Evolutionary conservation across 768 basidiomycete species (phyloP).

Genomic region (Lactarius hengduanensis): DNA sequence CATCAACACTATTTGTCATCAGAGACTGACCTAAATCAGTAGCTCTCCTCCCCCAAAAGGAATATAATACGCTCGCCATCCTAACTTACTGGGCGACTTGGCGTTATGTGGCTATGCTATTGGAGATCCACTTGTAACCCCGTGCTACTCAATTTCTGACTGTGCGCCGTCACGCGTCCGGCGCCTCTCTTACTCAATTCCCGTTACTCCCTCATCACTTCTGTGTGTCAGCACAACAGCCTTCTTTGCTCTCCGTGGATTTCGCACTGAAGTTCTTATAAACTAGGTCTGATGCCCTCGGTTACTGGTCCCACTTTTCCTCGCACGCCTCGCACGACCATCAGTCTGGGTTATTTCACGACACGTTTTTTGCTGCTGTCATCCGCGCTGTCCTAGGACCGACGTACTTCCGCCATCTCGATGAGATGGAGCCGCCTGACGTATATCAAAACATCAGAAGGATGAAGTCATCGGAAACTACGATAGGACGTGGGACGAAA

Average conservation of each 20-base stretch:
- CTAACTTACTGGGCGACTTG: no score
- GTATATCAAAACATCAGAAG: conserved; percentile 17
- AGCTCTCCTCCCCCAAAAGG: background rate
- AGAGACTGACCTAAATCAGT: background rate
- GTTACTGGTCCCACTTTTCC: no score
- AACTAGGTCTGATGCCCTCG: background rate
- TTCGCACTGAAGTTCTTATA: conserved; percentile 13
- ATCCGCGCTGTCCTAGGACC: conserved; percentile 33
- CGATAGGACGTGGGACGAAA: conserved; percentile 1
- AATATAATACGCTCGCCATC: background rate
- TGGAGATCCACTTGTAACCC: background rate
- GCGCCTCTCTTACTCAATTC: conserved; percentile 1
- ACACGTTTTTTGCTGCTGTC: conserved; percentile 34
- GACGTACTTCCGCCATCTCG: conserved; percentile 28
- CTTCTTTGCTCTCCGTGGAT: background rate
- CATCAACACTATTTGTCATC: background rate
- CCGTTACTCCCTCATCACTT: background rate
- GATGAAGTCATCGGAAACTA: conserved; percentile 8
- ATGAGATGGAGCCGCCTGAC: conserved; percentile 25
- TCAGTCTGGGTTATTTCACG: conserved; percentile 32
- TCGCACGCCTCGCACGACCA: background rate
- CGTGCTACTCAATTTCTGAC: background rate
- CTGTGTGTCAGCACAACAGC: conserved; percentile 8
- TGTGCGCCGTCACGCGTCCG: background rate
- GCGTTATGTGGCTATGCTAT: background rate